Base-by-base conservation (phyloP, 306 rosid species). In the Citrullus colocynthis region DNA sequence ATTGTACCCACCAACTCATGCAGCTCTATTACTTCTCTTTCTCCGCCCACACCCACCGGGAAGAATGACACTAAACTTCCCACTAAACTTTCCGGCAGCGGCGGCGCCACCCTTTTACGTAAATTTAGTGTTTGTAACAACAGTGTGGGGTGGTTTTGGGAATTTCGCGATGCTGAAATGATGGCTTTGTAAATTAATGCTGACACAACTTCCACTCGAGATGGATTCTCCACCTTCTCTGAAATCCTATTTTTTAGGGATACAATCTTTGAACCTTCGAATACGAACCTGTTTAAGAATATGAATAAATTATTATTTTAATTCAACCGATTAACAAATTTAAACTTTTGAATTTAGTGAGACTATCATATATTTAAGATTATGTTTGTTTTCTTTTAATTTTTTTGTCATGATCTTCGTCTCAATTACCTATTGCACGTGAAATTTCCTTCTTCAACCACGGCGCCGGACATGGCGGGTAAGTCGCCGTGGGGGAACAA, bases 161-260 rank as follows among this genome's bases (percentile, higher is more conserved):
- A 45, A 82, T 72, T 79, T 54, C 44, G 30, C 17, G 81, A 74
- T 1, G 86, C 82, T 5, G 44, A 34, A 49, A 73, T 80, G 2
- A 67, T 75, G 51, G 83, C 79, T 54, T 80, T 88, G 84, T 83
- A 81, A 0, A 85, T 79, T 17, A 87, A 83, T 9, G 90, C 81
- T 5, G 79, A 73, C 30, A 85, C 80, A 6, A 73, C 83, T 62
- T 85, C 88, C 1, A 86, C 85, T 32, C 85, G 70, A 1, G 85
- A 74, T 9, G 88, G 78, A 17, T 75, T 52, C 45, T 71, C 11
- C 18, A 78, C 80, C 34, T 36, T 65, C 18, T 51, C 48, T 28
- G 74, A 16, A 37, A 79, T 18, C 4, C 51, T 58, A 62, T 62
- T 76, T 62, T 82, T 85, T n/a, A 83, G 85, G 4, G 79, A 41